A percentile compares a stretch with the other conserved stretches of the same genome.
Conservation (phyloP, 768 basidiomycete genomes). For the Cystofilobasidium bisporidii region DNA sequence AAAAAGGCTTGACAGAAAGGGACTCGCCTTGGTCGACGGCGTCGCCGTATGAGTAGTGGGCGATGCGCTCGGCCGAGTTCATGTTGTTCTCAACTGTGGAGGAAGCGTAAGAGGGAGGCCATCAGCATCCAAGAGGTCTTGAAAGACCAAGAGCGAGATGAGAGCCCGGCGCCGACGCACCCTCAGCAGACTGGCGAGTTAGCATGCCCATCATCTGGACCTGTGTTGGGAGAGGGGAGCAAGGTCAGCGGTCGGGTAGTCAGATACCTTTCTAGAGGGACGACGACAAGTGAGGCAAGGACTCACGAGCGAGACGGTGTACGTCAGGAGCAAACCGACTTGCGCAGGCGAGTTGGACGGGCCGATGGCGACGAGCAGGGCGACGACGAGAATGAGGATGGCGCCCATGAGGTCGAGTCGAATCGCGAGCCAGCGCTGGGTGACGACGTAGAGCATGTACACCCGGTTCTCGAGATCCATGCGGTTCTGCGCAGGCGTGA, state of each 20-base stretch:
- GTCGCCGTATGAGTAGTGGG: constrained; percentile 9
- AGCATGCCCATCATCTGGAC: constrained; percentile 12
- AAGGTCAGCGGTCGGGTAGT: background rate
- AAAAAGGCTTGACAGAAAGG: background rate
- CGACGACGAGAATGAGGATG: constrained; percentile 42
- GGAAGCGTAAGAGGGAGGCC: background rate
- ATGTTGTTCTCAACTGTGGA: background rate
- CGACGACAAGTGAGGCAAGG: background rate
- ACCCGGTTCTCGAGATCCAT: constrained; percentile 21
- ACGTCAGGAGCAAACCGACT: constrained; percentile 58
- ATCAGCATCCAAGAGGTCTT: too few species aligned
- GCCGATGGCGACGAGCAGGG: constrained; percentile 18
- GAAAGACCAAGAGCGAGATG: too few species aligned
- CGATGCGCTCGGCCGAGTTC: constrained; percentile 11
- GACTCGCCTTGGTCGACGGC: constrained; percentile 4
- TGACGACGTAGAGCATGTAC: constrained; percentile 18
- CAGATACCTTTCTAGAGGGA: too few species aligned
- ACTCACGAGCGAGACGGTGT: constrained; percentile 14
- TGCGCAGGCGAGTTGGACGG: constrained; percentile 60
- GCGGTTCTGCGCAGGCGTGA: background rate
- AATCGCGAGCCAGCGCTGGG: constrained; percentile 53
- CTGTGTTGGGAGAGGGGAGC: background rate
- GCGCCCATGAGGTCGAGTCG: constrained; percentile 35
- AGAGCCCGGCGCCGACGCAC: too few species aligned
- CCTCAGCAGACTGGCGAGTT: constrained; percentile 19